Percentiles rank a stretch among this genome's conserved stretches.
Evolutionary conservation across 805 yeast species (phyloP).

Genomic region (Jamesozyma spencerorum): DNA sequence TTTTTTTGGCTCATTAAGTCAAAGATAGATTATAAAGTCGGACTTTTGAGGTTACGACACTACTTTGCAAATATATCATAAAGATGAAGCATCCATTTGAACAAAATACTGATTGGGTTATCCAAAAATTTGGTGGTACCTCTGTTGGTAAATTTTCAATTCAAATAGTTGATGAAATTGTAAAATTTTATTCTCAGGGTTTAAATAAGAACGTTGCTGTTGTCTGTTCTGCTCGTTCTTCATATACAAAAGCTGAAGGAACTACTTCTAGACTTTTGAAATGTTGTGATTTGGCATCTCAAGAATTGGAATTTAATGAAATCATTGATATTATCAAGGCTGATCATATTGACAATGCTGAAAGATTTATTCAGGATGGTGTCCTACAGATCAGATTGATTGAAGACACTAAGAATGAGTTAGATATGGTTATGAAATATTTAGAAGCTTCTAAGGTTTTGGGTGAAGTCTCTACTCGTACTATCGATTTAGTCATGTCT

Average conservation of each 20-base stretch:
- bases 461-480: conserved; percentile 84
- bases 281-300: conserved; percentile 72
- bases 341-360: conserved; percentile 75
- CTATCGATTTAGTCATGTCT: conserved; percentile 83
- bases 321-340: conserved; percentile 59
- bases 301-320: conserved; percentile 47
- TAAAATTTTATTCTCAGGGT: conserved; percentile 46
- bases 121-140: conserved; percentile 96
- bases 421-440: conserved; percentile 58
- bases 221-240: conserved; percentile 92
- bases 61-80: background rate
- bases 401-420: conserved; percentile 51
- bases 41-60: background rate
- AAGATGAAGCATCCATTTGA: conserved; percentile 2
- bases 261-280: conserved; percentile 79
- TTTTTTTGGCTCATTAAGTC: background rate
- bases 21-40: background rate
- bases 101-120: conserved; percentile 46
- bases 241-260: conserved; percentile 86
- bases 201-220: conserved; percentile 66
- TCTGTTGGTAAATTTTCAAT: conserved; percentile 91
- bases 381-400: conserved; percentile 46
- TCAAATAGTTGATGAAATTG: conserved; percentile 76
- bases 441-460: conserved; percentile 82
- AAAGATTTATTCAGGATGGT: conserved; percentile 36